These are phyloP conservation scores for Spinellus fusiger DNA, from an alignment of 192 early-diverging fungal species.

Conservation along the genomic window DNA sequence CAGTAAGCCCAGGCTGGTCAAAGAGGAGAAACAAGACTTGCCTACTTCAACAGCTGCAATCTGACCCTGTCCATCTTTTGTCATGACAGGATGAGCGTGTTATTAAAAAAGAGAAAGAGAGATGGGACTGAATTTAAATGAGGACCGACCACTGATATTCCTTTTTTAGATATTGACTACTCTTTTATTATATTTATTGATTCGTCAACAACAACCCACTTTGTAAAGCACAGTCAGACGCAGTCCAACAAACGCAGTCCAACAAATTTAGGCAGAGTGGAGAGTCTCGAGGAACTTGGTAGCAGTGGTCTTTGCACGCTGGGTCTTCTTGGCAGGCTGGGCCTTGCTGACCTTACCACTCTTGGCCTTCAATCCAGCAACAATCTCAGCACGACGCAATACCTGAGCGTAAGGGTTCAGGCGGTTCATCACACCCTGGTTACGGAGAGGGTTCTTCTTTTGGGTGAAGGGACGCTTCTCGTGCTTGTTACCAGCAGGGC, in stretches of 20 bases:
- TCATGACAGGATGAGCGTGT: background rate
- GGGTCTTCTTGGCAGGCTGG: slow-evolving; percentile 17
- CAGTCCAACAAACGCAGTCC: background rate
- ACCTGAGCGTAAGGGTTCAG: slow-evolving; percentile 98
- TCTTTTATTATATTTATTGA: background rate
- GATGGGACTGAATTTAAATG: background rate
- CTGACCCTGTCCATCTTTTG: slow-evolving; percentile 16
- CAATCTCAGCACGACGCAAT: slow-evolving; percentile 73
- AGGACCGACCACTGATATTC: background rate
- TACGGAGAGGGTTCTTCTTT: slow-evolving; percentile 99
- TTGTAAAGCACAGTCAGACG: background rate
- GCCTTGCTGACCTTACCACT: slow-evolving; percentile 51
- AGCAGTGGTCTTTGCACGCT: slow-evolving; percentile 17
- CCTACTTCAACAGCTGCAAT: slow-evolving; percentile 35
- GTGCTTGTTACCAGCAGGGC: slow-evolving; percentile 69
- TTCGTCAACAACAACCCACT: background rate
- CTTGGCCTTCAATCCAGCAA: slow-evolving; percentile 48
- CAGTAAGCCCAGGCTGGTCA: background rate
- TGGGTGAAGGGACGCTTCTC: slow-evolving; percentile 92
- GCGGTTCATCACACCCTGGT: slow-evolving; percentile 86
- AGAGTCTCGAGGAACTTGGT: slow-evolving; percentile 33
- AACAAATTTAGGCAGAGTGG: slow-evolving; percentile 28
- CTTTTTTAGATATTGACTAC: background rate
- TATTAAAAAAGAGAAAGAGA: slow-evolving; percentile 4
- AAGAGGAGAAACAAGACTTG: slow-evolving; percentile 7